Evolutionary conservation across 2,329 filamentous ascomycete species (phyloP), one percentile per base, ranked within the genome.

Genomic region (Cordyceps pruinosa): DNA sequence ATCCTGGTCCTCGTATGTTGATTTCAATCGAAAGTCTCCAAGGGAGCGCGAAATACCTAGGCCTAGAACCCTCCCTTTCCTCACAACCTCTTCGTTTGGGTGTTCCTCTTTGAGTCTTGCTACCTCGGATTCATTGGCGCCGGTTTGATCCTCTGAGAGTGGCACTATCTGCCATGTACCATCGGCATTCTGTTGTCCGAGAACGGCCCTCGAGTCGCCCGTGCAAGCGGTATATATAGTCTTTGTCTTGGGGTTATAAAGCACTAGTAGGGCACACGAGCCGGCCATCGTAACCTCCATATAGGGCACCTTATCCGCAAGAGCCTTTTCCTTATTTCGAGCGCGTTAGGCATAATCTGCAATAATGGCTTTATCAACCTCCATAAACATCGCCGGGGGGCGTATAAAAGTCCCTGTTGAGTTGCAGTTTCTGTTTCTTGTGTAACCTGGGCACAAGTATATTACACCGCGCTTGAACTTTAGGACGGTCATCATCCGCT

Each of bases 11-110:
- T 75, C 71, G 17, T 76, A 63, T 10, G 77, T 66, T 80, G 82
- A 86, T 66, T 87, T 87, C 81, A 80, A 86, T 58, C 78, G 74
- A 47, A 75, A 73, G 66, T 87, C 83, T 32, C 84, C 84, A 63
- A 87, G 86, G 0, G 82, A 83, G 4, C 83, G 75, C 1, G 82
- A 80, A 2, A 85, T 75, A 50, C 69, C 69, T 47, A 81, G 74
- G 1, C 85, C 84, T 58, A 85, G 74, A 1, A 86, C 68, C 2
- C 84, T 77, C 1, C 83, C 83, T 35, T 74, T 70, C 59, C 77
- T 73, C 4, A 52, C 26, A 6, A 83, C 74, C 8, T 75, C 70
- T 68, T 87, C 83, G 49, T 77, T 77, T 0, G 84, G 84, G 66
- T 87, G 84, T 51, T 80, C 77, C 1, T 66, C 66, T 3, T 70